These are phyloP conservation scores for Naegleria lovaniensis DNA, from an alignment of 208 protist genomes.

Conservation along the genomic window DNA sequence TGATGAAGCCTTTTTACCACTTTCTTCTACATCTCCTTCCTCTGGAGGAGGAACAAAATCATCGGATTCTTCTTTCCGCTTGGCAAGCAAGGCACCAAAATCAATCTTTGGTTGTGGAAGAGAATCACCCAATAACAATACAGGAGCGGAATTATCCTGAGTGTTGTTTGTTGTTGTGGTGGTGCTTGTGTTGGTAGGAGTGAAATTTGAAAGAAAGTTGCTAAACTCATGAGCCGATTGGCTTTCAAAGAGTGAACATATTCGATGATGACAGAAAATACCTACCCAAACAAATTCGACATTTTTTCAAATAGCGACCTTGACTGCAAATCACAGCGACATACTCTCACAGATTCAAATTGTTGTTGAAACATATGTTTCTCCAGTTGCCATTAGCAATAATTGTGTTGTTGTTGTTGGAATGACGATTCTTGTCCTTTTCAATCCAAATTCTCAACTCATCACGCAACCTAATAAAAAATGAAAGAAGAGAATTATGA, in stretches of 20 bases:
- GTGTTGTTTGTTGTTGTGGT: neutral
- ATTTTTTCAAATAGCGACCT: too few species aligned
- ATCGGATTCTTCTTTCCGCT: neutral
- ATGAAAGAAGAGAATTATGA: slow-evolving; percentile 20
- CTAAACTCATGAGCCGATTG: neutral
- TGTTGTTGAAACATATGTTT: too few species aligned
- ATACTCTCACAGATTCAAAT: too few species aligned
- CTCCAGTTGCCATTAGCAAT: too few species aligned
- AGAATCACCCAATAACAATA: too few species aligned
- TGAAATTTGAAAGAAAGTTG: neutral
- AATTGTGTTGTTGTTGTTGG: too few species aligned
- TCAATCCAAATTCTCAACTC: too few species aligned
- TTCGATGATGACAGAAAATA: neutral
- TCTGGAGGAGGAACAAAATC: neutral
- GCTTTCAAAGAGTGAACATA: neutral
- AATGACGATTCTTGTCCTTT: too few species aligned
- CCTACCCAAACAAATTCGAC: neutral
- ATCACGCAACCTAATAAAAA: neutral
- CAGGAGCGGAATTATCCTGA: neutral
- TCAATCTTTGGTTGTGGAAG: too few species aligned
- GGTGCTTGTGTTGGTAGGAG: neutral
- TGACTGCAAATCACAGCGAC: too few species aligned
- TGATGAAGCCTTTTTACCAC: neutral
- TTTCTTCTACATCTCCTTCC: neutral
- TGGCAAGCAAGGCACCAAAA: too few species aligned